phyloP scores from a whole-genome alignment of 768 basidiomycete genomes.

The Astraeus odoratus region DNA sequence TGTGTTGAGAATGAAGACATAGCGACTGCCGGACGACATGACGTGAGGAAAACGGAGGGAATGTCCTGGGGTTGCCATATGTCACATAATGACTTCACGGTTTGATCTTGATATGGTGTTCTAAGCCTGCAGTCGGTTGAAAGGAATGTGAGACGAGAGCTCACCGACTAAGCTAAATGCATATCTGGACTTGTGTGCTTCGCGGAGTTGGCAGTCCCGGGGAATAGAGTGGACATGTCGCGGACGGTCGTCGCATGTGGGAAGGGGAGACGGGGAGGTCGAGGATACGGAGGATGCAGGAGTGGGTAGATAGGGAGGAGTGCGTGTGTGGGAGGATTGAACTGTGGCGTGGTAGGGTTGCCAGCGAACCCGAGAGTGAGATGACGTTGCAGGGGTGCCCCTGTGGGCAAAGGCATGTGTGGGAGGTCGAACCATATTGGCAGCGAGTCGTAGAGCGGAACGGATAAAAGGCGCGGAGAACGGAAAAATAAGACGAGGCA shows the following conservation, averaged over 20 bases:
- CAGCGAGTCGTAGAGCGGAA: conserved; percentile 9
- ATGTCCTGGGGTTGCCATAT: conserved; percentile 79
- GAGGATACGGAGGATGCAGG: conserved; percentile 49
- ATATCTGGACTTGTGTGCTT: conserved; percentile 56
- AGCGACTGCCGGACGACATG: conserved; percentile 22
- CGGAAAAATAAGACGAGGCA: conserved; percentile 6
- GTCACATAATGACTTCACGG: conserved; percentile 68
- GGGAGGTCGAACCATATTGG: conserved; percentile 29
- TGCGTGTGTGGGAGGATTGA: conserved; percentile 30
- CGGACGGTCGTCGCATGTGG: conserved; percentile 31
- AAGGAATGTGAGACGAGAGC: conserved; percentile 21
- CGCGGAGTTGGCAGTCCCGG: conserved; percentile 31
- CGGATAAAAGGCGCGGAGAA: conserved; percentile 17
- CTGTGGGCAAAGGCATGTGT: conserved; percentile 59
- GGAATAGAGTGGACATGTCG: conserved; percentile 28
- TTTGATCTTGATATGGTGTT: conserved; percentile 50
- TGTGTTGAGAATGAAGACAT: conserved; percentile 8
- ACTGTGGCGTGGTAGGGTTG: conserved; percentile 62
- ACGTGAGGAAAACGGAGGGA: conserved; percentile 47
- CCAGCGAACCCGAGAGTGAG: conserved; percentile 70
- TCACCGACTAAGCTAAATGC: conserved; percentile 64
- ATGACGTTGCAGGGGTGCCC: conserved; percentile 51
- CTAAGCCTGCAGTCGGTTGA: conserved; percentile 8
- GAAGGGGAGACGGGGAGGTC: conserved; percentile 34
- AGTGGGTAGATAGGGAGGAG: conserved; percentile 46